Evolutionary conservation across 352 stramenopile genomes (phyloP).

Genomic region (Phytophthora pseudosyringae): DNA sequence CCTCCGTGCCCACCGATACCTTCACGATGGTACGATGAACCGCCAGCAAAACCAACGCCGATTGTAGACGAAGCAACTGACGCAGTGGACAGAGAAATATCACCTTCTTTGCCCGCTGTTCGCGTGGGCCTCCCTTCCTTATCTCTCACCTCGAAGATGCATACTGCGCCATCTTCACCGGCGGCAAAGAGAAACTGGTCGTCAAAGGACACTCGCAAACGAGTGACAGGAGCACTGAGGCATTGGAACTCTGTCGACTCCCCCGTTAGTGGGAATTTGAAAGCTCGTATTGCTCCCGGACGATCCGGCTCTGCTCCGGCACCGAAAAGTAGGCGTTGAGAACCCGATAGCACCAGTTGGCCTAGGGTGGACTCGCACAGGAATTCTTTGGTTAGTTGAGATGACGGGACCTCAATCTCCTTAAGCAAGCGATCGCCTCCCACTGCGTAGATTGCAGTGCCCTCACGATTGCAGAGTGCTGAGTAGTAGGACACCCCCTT

Average conservation of each 20-base stretch:
- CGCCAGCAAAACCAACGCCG: conserved; percentile 17
- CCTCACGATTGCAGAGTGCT: conserved; percentile 85
- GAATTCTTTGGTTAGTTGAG: conserved; percentile 81
- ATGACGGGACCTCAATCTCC: conserved; percentile 88
- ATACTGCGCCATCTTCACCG: conserved; percentile 88
- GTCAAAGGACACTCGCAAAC: conserved; percentile 87
- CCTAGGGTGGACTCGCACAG: conserved; percentile 79
- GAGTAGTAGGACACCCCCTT: conserved; percentile 93
- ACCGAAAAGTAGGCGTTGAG: conserved; percentile 92
- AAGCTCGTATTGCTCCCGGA: conserved; percentile 83
- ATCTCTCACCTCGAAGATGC: conserved; percentile 89
- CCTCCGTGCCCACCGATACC: conserved; percentile 23
- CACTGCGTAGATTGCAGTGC: conserved; percentile 84
- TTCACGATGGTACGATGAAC: conserved; percentile 25
- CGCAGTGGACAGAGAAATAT: conserved; percentile 15
- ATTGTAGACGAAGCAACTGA: conserved; percentile 16
- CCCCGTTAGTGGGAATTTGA: conserved; percentile 91
- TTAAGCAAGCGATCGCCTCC: conserved; percentile 91
- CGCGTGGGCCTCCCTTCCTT: conserved; percentile 78
- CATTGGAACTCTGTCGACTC: conserved; percentile 91
- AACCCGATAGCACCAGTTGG: conserved; percentile 86
- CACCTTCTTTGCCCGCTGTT: conserved; percentile 39
- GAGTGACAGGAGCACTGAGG: conserved; percentile 75
- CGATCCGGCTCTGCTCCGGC: conserved; percentile 71
- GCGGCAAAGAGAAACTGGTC: conserved; percentile 90